phyloP scores from a whole-genome alignment of 2,329 filamentous ascomycete genomes.

The Xylaria sp. region DNA sequence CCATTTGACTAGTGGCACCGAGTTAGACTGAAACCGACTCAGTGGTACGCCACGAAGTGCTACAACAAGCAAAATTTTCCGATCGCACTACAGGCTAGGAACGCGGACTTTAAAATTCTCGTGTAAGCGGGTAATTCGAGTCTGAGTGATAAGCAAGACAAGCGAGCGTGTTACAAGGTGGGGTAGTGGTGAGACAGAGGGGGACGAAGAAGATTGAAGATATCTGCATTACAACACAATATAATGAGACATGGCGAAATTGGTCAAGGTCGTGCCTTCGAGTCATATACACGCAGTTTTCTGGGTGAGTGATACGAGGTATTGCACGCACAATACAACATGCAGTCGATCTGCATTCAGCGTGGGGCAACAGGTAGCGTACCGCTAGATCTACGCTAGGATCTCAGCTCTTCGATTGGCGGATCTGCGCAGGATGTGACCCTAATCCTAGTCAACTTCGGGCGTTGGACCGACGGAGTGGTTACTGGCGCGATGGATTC shows the following conservation, averaged over 20 bases:
- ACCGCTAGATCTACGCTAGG: conserved; percentile 11
- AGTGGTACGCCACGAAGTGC: background rate
- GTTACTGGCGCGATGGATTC: background rate
- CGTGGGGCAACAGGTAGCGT: background rate
- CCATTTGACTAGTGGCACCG: background rate
- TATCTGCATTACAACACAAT: background rate
- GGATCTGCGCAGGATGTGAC: conserved; percentile 10
- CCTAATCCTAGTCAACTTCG: conserved; percentile 6
- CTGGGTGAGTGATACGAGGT: background rate
- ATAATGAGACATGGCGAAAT: background rate
- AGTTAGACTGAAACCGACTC: background rate
- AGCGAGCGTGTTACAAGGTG: background rate
- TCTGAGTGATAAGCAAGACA: background rate
- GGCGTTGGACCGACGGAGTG: background rate
- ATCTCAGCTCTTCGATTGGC: conserved; percentile 10
- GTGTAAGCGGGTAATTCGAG: conserved; percentile 6
- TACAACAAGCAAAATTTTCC: background rate
- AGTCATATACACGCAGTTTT: background rate
- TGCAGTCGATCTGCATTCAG: background rate
- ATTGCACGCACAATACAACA: background rate
- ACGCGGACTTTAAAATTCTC: background rate
- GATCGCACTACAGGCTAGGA: background rate
- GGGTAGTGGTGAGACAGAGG: background rate
- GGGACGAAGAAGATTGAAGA: background rate
- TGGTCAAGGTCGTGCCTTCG: background rate